Evolutionary conservation across 148 eudicot species (phyloP).

Genomic region (Persicaria tinctoria): DNA sequence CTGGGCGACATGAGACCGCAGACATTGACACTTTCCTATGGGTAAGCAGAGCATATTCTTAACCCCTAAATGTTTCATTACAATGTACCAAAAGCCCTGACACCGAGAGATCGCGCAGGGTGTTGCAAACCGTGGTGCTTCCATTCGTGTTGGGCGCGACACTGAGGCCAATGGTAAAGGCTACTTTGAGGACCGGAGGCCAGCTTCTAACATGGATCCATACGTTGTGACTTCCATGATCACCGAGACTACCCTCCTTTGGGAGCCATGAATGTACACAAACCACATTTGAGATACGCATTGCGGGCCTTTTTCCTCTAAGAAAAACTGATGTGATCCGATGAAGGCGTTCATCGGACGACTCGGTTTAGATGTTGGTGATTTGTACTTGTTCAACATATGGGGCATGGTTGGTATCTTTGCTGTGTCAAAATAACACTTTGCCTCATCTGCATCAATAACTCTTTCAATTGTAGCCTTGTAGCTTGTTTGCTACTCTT

Average conservation of each 20-base stretch:
- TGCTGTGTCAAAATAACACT: background rate
- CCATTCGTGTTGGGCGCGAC: slow-evolving; percentile 53
- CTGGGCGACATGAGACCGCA: slow-evolving; percentile 58
- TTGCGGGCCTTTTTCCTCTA: background rate
- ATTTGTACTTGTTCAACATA: too few species aligned
- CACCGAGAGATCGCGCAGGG: slow-evolving; percentile 25
- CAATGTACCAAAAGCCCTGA: too few species aligned
- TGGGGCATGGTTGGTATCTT: background rate
- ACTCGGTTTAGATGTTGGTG: background rate
- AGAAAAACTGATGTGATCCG: background rate
- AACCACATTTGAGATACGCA: background rate
- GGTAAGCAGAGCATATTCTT: slow-evolving; percentile 24
- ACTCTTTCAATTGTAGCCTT: slow-evolving; percentile 6
- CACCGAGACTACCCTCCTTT: slow-evolving; percentile 56
- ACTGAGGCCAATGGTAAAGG: slow-evolving; percentile 54
- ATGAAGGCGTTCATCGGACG: background rate
- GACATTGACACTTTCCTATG: slow-evolving; percentile 44
- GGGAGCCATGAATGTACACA: slow-evolving; percentile 28
- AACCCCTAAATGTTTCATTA: background rate
- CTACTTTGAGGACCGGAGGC: slow-evolving; percentile 64
- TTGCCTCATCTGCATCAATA: background rate
- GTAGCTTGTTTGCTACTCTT: background rate
- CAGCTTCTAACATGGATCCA: slow-evolving; percentile 70
- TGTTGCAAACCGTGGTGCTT: slow-evolving; percentile 60
- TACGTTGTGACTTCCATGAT: slow-evolving; percentile 56